These are phyloP conservation scores for Volvox africanus DNA, from an alignment of 139 green algal species.

Conservation along the genomic window DNA sequence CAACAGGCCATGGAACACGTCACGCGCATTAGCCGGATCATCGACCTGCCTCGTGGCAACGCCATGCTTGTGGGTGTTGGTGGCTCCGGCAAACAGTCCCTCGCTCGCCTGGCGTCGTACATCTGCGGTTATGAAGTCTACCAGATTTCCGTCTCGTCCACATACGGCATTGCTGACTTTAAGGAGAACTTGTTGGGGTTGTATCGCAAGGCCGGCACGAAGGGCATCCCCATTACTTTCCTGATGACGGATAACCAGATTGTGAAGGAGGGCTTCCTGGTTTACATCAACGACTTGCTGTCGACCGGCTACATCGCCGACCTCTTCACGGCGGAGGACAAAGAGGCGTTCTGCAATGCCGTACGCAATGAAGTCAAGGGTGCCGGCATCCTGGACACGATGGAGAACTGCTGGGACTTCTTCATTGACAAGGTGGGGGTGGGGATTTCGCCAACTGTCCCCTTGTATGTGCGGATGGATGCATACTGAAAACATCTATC, in stretches of 20 bases:
- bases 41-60: conserved; percentile 85
- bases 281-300: conserved; percentile 92
- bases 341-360: conserved; percentile 90
- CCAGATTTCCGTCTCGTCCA: conserved; percentile 87
- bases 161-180: conserved; percentile 88
- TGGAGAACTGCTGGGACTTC: conserved; percentile 87
- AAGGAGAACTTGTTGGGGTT: conserved; percentile 92
- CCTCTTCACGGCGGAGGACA: conserved; percentile 89
- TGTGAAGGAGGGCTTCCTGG: conserved; percentile 89
- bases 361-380: conserved; percentile 87
- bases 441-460: conserved; percentile 50
- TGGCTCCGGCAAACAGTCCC: conserved; percentile 88
- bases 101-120: conserved; percentile 82
- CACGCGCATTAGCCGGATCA: conserved; percentile 88
- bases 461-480: too few species aligned
- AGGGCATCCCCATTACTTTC: conserved; percentile 89
- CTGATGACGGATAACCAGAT: conserved; percentile 88
- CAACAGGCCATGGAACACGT: conserved; percentile 94
- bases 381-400: conserved; percentile 82
- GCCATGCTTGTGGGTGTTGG: conserved; percentile 92
- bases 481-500: too few species aligned
- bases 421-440: conserved; percentile 86
- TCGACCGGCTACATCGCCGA: conserved; percentile 90
- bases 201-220: conserved; percentile 86
- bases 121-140: conserved; percentile 85